A percentile compares a stretch with the other conserved stretches of the same genome.
Evolutionary conservation across 2,329 filamentous ascomycete genomes (phyloP).

Genomic region (Fonsecaea nubica): DNA sequence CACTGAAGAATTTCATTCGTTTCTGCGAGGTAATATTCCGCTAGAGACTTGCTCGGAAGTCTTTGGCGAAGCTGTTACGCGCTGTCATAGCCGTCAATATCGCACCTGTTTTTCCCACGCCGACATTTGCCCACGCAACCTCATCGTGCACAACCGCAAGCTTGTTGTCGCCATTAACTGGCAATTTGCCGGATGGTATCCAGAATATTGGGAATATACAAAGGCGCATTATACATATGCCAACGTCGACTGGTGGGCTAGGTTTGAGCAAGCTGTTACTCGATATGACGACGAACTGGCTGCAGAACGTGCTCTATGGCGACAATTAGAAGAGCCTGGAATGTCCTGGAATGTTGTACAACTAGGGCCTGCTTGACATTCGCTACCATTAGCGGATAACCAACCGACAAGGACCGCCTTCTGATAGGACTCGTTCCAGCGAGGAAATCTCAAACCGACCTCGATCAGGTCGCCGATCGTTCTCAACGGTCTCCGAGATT

Average conservation of each 20-base stretch:
- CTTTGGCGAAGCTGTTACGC: conserved; percentile 9
- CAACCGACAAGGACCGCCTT: no score
- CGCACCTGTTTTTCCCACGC: conserved; percentile 29
- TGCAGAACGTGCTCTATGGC: conserved; percentile 16
- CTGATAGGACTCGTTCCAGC: no score
- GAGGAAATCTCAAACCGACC: no score
- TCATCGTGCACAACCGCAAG: conserved; percentile 36
- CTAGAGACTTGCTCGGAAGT: conserved; percentile 9
- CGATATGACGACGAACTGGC: conserved; percentile 6
- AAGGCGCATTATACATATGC: conserved; percentile 26
- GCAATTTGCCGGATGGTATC: conserved; percentile 41
- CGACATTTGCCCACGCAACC: conserved; percentile 40
- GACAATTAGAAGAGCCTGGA: conserved; percentile 9
- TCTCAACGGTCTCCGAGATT: background rate
- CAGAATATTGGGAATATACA: conserved; percentile 41
- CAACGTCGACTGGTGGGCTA: conserved; percentile 3
- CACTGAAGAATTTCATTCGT: conserved; percentile 23
- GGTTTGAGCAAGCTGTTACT: background rate
- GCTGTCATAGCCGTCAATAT: background rate
- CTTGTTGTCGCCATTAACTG: conserved; percentile 40
- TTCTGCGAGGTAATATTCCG: conserved; percentile 16
- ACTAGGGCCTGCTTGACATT: background rate
- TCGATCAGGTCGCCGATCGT: background rate
- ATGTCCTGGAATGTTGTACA: conserved; percentile 11
- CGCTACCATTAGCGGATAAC: background rate